Conservation (phyloP, 768 basidiomycete genomes). For the Cyathus striatus region DNA sequence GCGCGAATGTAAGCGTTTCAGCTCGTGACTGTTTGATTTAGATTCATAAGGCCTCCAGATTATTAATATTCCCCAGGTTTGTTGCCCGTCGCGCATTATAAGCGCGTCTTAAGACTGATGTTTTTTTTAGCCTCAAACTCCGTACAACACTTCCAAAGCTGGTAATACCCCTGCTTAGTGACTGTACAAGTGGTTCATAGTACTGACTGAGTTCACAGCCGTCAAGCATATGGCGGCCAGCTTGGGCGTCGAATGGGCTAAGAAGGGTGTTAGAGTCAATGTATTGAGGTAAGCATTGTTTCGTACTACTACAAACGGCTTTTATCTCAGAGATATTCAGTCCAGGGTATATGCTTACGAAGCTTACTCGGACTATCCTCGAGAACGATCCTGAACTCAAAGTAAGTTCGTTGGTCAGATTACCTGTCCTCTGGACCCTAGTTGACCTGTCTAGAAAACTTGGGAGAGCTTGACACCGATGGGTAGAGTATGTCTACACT, state of each 20-base stretch:
- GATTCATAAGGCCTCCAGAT: too few relatives aligned
- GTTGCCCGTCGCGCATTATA: not conserved
- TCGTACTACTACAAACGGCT: not conserved
- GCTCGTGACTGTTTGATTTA: not conserved
- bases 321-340: conserved; percentile 27
- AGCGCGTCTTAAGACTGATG: not conserved
- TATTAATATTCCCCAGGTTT: conserved; percentile 83
- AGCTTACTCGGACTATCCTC: conserved; percentile 80
- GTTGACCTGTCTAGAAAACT: conserved; percentile 44
- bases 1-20: conserved; percentile 57
- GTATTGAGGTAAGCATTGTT: conserved; percentile 48
- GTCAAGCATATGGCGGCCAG: conserved; percentile 93
- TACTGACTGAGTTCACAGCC: conserved; percentile 32
- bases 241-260: conserved; percentile 95
- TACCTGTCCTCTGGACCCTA: not conserved
- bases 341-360: conserved; percentile 93
- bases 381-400: conserved; percentile 71
- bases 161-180: conserved; percentile 32
- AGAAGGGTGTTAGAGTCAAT: conserved; percentile 83
- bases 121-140: conserved; percentile 67
- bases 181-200: not conserved
- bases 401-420: conserved; percentile 31
- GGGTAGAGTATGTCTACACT: conserved; percentile 76
- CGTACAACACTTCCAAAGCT: conserved; percentile 95
- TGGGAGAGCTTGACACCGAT: conserved; percentile 86